A percentile compares a stretch with the other conserved stretches of the same genome.
Conservation (phyloP, 2,329 filamentous ascomycete species). For the Penicillium paneum region DNA sequence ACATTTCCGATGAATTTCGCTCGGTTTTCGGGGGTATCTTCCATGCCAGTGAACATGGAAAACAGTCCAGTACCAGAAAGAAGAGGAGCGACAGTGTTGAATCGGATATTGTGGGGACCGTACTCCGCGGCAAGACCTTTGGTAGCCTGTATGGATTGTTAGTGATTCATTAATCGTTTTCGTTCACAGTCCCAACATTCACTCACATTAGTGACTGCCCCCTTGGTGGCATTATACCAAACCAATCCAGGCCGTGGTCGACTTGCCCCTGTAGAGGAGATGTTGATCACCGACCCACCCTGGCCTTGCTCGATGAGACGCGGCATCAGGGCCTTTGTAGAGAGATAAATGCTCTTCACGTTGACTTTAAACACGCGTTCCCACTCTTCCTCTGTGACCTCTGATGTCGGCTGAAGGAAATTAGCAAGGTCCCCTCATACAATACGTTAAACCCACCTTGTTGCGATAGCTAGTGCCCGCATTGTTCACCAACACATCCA, state of each 20-base stretch:
- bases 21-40: conserved; percentile 46
- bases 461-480: conserved; percentile 44
- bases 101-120: conserved; percentile 66
- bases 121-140: conserved; percentile 71
- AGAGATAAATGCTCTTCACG: conserved; percentile 43
- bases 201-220: conserved; percentile 44
- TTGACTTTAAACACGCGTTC: conserved; percentile 46
- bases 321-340: conserved; percentile 34
- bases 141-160: conserved; percentile 48
- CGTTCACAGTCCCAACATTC: too few relatives aligned
- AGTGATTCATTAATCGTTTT: not conserved
- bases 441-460: conserved; percentile 29
- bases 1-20: conserved; percentile 45
- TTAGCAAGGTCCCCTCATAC: not conserved
- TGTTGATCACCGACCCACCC: conserved; percentile 46
- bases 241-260: conserved; percentile 44
- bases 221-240: conserved; percentile 48
- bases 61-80: conserved; percentile 65
- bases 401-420: conserved; percentile 34
- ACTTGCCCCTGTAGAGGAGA: conserved; percentile 44
- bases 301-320: conserved; percentile 38
- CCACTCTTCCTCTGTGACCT: conserved; percentile 45
- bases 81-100: conserved; percentile 69
- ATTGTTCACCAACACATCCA: conserved; percentile 50
- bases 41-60: conserved; percentile 42